phyloP scores from a whole-genome alignment of 139 green algal species.

The Volvox africanus region DNA sequence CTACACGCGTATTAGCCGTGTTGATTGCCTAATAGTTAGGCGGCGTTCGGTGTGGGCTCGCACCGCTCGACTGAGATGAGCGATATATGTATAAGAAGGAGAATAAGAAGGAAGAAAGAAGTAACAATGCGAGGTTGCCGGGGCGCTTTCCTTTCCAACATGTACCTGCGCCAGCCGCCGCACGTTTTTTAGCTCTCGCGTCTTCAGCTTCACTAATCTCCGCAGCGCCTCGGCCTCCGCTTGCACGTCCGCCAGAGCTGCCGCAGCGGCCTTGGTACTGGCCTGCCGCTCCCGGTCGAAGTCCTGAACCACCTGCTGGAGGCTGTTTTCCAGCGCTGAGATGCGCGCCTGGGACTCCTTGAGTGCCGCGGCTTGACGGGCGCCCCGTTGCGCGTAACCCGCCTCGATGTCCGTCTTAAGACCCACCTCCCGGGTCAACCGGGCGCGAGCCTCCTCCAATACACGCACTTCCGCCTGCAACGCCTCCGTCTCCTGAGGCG shows the following conservation, averaged over 20 bases:
- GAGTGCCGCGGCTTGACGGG: constrained; percentile 71
- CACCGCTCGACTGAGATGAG: too few species aligned
- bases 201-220: constrained; percentile 80
- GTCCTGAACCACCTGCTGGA: constrained; percentile 75
- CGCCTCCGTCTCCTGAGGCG: constrained; percentile 78
- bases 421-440: constrained; percentile 78
- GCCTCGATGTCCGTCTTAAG: constrained; percentile 82
- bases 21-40: too few species aligned
- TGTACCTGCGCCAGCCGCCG: constrained; percentile 74
- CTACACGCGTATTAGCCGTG: too few species aligned
- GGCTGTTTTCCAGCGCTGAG: constrained; percentile 70
- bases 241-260: constrained; percentile 60
- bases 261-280: constrained; percentile 33
- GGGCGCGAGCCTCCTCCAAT: constrained; percentile 72
- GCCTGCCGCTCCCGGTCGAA: constrained; percentile 71
- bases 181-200: constrained; percentile 85
- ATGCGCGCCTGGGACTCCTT: constrained; percentile 63
- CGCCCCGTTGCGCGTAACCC: constrained; percentile 82
- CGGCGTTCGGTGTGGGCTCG: too few species aligned
- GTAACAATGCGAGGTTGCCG: too few species aligned
- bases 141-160: too few species aligned
- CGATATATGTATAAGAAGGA: too few species aligned
- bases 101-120: too few species aligned
- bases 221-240: constrained; percentile 72
- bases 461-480: constrained; percentile 79